Conservation (phyloP, 140 eudicot genomes). For the Oenanthe javanica region DNA sequence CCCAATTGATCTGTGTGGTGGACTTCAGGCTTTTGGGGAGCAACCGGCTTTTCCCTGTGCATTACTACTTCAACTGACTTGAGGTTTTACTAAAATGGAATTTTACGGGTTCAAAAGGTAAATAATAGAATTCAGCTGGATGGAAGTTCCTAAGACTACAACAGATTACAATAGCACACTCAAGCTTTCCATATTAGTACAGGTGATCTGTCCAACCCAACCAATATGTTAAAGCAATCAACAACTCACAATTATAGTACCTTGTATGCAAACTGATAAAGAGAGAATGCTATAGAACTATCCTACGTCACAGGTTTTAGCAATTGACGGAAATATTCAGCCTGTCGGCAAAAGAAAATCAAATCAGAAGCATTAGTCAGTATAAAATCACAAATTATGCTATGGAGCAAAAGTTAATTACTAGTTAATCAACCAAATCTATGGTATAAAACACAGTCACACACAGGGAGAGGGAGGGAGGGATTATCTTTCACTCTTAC, state of each 20-base stretch:
- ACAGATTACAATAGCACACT: constrained; percentile 15
- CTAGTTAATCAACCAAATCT: background rate
- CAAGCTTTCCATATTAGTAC: constrained; percentile 29
- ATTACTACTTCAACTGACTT: constrained; percentile 25
- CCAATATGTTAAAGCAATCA: constrained; percentile 12
- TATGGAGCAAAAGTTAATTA: background rate
- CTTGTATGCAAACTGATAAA: constrained; percentile 18
- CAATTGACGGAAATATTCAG: constrained; percentile 85
- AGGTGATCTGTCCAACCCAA: constrained; percentile 22
- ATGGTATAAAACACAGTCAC: background rate
- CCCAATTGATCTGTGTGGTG: constrained; percentile 34
- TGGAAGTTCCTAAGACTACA: constrained; percentile 15
- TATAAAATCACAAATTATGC: background rate
- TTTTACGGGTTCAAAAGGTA: constrained; percentile 15
- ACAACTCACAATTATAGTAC: constrained; percentile 11
- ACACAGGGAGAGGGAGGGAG: background rate
- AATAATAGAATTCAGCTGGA: background rate
- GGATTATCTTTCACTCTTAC: background rate
- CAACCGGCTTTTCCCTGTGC: constrained; percentile 38
- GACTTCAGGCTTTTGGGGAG: constrained; percentile 18
- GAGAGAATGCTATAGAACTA: constrained; percentile 22
- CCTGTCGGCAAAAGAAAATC: constrained; percentile 37
- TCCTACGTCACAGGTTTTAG: constrained; percentile 89
- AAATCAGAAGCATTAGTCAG: constrained; percentile 1
- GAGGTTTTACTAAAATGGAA: constrained; percentile 7